Base-by-base conservation (phyloP, 441 rosid species). In the Jatropha multifida region DNA sequence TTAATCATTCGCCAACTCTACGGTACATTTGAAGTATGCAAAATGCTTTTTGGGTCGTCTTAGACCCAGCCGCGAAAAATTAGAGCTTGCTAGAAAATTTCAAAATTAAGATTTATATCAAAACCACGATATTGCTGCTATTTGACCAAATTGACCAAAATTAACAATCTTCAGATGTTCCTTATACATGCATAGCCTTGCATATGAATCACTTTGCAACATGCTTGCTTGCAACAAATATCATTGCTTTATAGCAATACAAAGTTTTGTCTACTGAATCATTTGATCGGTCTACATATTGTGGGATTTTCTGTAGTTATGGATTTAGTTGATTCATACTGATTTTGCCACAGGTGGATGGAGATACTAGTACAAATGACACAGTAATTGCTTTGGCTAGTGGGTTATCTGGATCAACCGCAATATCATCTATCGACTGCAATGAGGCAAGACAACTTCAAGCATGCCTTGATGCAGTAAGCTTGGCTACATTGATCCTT, bases 321-420 rank as follows among this genome's bases (percentile, higher is more conserved):
- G 27, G 68, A 26, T 55, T 79, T 58, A 49, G 40, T 51, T 78
- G 74, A 69, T 66, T 77, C 23, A 15, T 6, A 27, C 74, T 80
- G 69, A 27, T 74, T 71, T 65, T 80, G 20, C 72, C 72, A 41
- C 83, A 96, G 98, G 98, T 96, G 75, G 98, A 96, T 86, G 98
- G 99, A 58, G 98, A 90, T 86, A 91, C 99, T 49, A 94, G 97
- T 81, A 90, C 98, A 68, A 95, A 95, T 46, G 98, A 95, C 78
- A 89, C 97, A 77, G 92, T 96, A 75, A 86, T 94, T 79, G 97
- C 97, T 81, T 87, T 96, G 85, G 97, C 97, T 26, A 96, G 98
- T 54, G 94, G 99, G 49, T 76, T 94, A 58, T 89, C 99, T 79
- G 89, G 96, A 83, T 92, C 93, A 79, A 80, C 85, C 73, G 71